Evolutionary conservation across 1,284 basidiomycete species (phyloP).

Genomic region (Porphyrellus sp.): DNA sequence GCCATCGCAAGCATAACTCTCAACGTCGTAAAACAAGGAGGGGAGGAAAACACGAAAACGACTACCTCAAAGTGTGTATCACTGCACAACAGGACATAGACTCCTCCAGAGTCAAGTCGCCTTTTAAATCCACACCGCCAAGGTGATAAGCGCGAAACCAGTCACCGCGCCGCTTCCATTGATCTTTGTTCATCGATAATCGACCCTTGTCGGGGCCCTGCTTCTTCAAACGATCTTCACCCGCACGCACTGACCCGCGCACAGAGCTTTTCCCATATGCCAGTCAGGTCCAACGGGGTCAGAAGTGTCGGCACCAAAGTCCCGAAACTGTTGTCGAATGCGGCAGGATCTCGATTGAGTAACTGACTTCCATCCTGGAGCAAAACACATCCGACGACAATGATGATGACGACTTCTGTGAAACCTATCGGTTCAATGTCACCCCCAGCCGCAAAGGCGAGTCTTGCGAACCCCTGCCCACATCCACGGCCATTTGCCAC

Average conservation of each 20-base stretch:
- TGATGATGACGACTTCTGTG: slow-evolving; percentile 1
- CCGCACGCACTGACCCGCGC: slow-evolving; percentile 5
- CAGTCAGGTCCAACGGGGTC: not conserved
- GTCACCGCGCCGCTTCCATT: slow-evolving; percentile 20
- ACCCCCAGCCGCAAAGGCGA: not conserved
- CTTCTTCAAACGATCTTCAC: slow-evolving; percentile 30
- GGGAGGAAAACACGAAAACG: no score
- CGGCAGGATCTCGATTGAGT: slow-evolving; percentile 6
- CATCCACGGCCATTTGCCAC: not conserved
- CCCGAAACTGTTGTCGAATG: slow-evolving; percentile 12
- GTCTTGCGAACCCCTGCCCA: not conserved
- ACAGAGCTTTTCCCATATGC: slow-evolving; percentile 13
- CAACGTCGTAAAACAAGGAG: no score
- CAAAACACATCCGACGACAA: not conserved
- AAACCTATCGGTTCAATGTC: not conserved
- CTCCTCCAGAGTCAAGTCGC: not conserved
- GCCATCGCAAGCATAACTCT: no score
- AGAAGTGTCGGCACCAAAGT: slow-evolving; percentile 1
- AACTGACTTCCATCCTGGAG: slow-evolving; percentile 17
- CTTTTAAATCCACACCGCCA: slow-evolving; percentile 11
- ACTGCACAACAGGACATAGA: no score
- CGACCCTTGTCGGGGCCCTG: not conserved
- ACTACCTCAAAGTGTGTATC: no score
- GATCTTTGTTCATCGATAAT: slow-evolving; percentile 18
- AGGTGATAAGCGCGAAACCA: slow-evolving; percentile 13